phyloP scores from a whole-genome alignment of 2,329 filamentous ascomycete species.

The Alternaria brassicicola region DNA sequence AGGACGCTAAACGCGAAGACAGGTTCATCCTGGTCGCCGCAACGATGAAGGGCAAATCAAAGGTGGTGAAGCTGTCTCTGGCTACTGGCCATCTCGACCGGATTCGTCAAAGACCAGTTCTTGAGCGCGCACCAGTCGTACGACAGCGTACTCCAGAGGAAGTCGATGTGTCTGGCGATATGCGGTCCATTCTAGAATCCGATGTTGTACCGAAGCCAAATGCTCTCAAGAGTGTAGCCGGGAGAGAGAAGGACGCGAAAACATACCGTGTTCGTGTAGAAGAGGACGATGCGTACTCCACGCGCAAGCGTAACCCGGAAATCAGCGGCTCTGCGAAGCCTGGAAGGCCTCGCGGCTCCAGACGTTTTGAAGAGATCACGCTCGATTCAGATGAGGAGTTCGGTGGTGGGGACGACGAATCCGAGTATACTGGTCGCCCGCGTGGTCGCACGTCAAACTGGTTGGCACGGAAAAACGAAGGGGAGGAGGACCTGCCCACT shows the following conservation, averaged over 20 bases:
- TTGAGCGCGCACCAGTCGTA: conserved; percentile 26
- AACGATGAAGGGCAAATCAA: conserved; percentile 53
- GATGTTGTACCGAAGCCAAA: conserved; percentile 38
- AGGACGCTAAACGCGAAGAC: conserved; percentile 52
- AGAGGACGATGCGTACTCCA: conserved; percentile 51
- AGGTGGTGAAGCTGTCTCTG: conserved; percentile 51
- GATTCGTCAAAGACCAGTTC: conserved; percentile 41
- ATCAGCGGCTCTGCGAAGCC: conserved; percentile 31
- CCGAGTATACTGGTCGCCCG: conserved; percentile 20
- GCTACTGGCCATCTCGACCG: conserved; percentile 46
- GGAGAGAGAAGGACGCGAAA: conserved; percentile 42
- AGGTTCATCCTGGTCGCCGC: conserved; percentile 55
- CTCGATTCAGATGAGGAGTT: conserved; percentile 54
- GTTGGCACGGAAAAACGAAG: conserved; percentile 51
- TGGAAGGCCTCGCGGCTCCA: conserved; percentile 27
- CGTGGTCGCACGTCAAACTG: conserved; percentile 47
- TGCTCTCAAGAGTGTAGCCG: conserved; percentile 15
- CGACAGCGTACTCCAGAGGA: conserved; percentile 30
- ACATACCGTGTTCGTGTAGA: conserved; percentile 48
- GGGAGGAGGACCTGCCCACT: conserved; percentile 51
- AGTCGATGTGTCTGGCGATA: conserved; percentile 28
- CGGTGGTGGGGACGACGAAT: conserved; percentile 28
- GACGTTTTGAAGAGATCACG: conserved; percentile 54
- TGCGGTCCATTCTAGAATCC: conserved; percentile 45
- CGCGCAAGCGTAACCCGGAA: conserved; percentile 35